Base-by-base conservation (phyloP, 495 filamentous ascomycete genomes). In the Penicillium turbatum region DNA sequence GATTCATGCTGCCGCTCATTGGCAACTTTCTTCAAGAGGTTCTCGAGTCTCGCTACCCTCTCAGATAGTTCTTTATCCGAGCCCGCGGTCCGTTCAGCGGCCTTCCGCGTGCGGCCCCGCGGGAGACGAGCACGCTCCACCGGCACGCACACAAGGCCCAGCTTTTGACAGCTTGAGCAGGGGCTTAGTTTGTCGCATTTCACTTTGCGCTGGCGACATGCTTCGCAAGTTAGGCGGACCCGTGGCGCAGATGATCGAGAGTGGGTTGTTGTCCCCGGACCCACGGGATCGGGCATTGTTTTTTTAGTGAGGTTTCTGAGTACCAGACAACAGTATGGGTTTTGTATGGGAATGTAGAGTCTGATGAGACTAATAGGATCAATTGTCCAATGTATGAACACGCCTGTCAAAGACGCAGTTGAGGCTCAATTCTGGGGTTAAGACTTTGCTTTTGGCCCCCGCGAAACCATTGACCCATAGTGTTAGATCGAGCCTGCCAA, bases 151-250 rank as follows among this genome's bases (percentile, higher is more conserved):
- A 85, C 76, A 24, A 85, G 76, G 3, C 65, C 63, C 52, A 80
- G 78, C 46, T 82, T 83, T 32, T 69, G 63, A 65, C 88, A 91
- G 65, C 87, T 89, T 52, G 74, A 77, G 61, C 88, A 92, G 39
- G 88, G 87, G 48, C 81, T 77, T 17, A 71, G 71, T 69, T 89
- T 91, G 72, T 88, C 84, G 70, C 89, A 93, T 65, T 87, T 87
- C 42, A 90, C 78, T 70, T 93, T 93, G 41, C 89, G 82, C 35
- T 83, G 80, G 27, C 86, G 82, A 61, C 88, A 93, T 66, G 53
- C 59, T 38, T 70, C 68, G 36, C 70, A 73, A 43, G 60, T 71
- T 3, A 73, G 52, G 2, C 67, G 62, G n/a, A 71, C 66, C 26
- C 48, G 50, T 21, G 61, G 64, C 5, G 60, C 63, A 5, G 60